Evolutionary conservation across 2,329 filamentous ascomycete genomes (phyloP).

Genomic region (Penicillium sp.): DNA sequence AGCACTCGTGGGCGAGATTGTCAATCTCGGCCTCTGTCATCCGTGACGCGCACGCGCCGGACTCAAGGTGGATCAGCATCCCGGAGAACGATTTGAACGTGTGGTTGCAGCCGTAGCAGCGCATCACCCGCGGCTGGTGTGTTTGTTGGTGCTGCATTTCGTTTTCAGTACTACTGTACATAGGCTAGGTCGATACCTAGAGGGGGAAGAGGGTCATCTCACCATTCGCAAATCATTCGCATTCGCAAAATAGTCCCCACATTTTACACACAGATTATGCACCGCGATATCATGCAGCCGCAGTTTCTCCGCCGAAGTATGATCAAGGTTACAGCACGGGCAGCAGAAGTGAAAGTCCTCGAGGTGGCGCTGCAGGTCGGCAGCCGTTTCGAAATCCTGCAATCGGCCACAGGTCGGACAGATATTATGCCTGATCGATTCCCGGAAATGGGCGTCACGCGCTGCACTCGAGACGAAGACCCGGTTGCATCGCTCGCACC

Average conservation of each 20-base stretch:
- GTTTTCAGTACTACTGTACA: background rate
- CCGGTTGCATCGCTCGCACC: constrained; percentile 21
- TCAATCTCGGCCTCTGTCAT: background rate
- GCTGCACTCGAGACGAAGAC: constrained; percentile 20
- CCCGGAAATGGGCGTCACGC: constrained; percentile 18
- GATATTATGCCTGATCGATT: constrained; percentile 21
- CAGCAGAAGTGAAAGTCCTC: background rate
- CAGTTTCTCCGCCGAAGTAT: background rate
- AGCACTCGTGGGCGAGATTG: background rate
- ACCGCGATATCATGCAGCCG: background rate
- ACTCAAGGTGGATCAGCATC: background rate
- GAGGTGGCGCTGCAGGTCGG: background rate
- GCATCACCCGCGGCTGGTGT: background rate
- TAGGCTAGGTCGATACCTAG: background rate
- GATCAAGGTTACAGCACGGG: background rate
- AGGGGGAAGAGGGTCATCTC: no score
- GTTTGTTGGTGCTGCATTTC: background rate
- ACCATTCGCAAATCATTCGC: background rate
- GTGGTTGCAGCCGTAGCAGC: background rate
- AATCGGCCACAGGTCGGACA: constrained; percentile 1
- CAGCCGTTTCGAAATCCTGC: background rate
- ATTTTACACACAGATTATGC: background rate
- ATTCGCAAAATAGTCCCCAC: background rate
- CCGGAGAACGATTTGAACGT: constrained; percentile 1
- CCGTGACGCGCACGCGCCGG: background rate